Percentiles rank a stretch among this genome's conserved stretches.
phyloP scores from a whole-genome alignment of 495 filamentous ascomycete species.

The Physcia stellaris region DNA sequence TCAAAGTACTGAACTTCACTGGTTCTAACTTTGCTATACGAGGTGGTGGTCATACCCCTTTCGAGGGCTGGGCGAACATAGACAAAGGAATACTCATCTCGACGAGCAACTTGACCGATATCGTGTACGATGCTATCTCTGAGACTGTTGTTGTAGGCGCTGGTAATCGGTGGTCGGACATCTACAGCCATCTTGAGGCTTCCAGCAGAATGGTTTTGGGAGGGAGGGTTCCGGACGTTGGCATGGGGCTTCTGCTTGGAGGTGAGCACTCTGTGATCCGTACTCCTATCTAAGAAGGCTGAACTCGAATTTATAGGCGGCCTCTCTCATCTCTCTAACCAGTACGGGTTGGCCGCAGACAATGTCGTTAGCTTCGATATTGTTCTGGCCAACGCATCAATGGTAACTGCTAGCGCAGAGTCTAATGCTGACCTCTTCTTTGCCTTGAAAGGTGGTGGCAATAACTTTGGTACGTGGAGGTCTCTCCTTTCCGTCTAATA shows the following conservation, averaged over 20 bases:
- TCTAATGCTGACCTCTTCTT: slow-evolving; percentile 31
- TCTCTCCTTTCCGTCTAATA: no score
- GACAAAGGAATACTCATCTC: neutral
- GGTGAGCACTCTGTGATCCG: neutral
- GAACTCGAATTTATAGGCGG: slow-evolving; percentile 18
- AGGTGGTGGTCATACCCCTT: neutral
- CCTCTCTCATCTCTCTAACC: slow-evolving; percentile 15
- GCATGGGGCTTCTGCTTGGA: neutral
- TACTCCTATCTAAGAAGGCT: neutral
- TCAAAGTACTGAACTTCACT: neutral
- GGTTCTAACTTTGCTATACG: neutral
- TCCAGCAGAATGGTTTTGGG: neutral
- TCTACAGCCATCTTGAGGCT: no score
- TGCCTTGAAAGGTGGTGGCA: slow-evolving; percentile 42
- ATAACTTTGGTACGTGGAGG: slow-evolving; percentile 51
- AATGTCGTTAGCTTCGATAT: slow-evolving; percentile 21
- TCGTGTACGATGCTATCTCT: no score
- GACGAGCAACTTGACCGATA: no score
- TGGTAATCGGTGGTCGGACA: no score
- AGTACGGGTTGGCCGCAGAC: slow-evolving; percentile 19
- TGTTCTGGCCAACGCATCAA: slow-evolving; percentile 23
- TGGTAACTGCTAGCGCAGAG: slow-evolving; percentile 21
- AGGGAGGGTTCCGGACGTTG: neutral
- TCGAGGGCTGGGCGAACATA: neutral
- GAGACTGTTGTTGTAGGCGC: no score